Evolutionary conservation across 441 rosid species (phyloP), one percentile per base, ranked within the genome.

Genomic region (Erysimum pusillum): DNA sequence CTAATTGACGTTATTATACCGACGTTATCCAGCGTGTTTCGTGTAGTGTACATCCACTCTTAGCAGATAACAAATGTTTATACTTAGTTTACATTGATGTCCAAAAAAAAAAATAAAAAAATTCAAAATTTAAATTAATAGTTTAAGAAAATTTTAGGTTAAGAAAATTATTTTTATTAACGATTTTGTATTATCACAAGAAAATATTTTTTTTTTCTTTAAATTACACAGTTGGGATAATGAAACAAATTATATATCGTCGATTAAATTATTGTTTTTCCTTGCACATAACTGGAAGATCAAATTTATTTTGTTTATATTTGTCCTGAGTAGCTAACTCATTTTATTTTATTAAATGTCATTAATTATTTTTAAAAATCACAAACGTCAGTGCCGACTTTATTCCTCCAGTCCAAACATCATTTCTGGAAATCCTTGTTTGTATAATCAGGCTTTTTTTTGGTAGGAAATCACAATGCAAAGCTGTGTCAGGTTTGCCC

Each of bases 311-410:
- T 56, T 31, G 1, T 2, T 18, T 46, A 31, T 12, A 1, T 12
- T 11, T 28, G 14, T 35, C 45, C 41, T 28, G 20, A 51, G 2
- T 11, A 59, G 57, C 25, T 34, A 58, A 6, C 39, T 48, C 36
- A n/a, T 35, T 41, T 12, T 54, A 10, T 53, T 52, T 18, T 15
- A 34, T 35, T 32, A 17, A 5, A 20, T 45, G 13, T 35, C 17
- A 67, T 57, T 22, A 4, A 34, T 58, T 34, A 36, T 4, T 49
- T 57, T 66, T 28, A 34, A 66, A 74, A 75, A 75, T 28, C 69
- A 67, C 57, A 39, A 52, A 69, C 70, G 65, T 44, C 70, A 53
- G 32, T 76, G 58, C 25, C 56, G 52, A 71, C 75, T 67, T 45
- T 76, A 53, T 69, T 75, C 53, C 39, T 49, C 62, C 36, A 39